Percentiles rank a stretch among this genome's conserved stretches.
These are phyloP conservation scores for Entomortierella parvispora DNA, from an alignment of 192 early-diverging fungal species.

Conservation along the genomic window DNA sequence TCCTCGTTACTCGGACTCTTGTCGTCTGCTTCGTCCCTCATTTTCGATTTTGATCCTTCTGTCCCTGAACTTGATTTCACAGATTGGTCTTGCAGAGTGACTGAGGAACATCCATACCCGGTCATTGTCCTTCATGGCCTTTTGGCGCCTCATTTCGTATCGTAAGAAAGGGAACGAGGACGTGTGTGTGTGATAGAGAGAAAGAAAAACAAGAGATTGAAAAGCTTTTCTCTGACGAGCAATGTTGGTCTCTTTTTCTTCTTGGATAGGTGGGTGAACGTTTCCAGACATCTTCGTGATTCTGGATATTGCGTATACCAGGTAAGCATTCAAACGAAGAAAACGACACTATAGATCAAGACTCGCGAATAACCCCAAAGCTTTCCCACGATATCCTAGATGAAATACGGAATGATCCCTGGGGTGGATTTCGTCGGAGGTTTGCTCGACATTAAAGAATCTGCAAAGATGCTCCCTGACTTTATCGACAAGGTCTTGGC, in stretches of 20 bases:
- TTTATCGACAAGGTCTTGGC: slow-evolving; percentile 22
- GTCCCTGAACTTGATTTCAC: too few relatives aligned
- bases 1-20: too few relatives aligned
- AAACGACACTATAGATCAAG: too few relatives aligned
- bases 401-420: slow-evolving; percentile 21
- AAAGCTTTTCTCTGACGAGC: background rate
- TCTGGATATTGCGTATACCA: slow-evolving; percentile 16
- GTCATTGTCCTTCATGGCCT: slow-evolving; percentile 25
- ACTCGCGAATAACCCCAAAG: too few relatives aligned
- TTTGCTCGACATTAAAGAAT: slow-evolving; percentile 16
- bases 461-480: slow-evolving; percentile 8
- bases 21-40: too few relatives aligned
- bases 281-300: background rate
- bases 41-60: too few relatives aligned
- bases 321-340: too few relatives aligned
- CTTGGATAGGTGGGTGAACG: background rate
- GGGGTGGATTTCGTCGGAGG: slow-evolving; percentile 5
- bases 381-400: too few relatives aligned
- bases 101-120: slow-evolving; percentile 4
- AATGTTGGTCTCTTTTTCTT: background rate
- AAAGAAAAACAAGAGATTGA: background rate
- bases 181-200: background rate
- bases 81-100: slow-evolving; percentile 6
- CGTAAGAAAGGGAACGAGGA: background rate
- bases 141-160: slow-evolving; percentile 6